These are phyloP conservation scores for Colletotrichum orchidophilum DNA, from an alignment of 2,329 filamentous ascomycete genomes.

Conservation along the genomic window DNA sequence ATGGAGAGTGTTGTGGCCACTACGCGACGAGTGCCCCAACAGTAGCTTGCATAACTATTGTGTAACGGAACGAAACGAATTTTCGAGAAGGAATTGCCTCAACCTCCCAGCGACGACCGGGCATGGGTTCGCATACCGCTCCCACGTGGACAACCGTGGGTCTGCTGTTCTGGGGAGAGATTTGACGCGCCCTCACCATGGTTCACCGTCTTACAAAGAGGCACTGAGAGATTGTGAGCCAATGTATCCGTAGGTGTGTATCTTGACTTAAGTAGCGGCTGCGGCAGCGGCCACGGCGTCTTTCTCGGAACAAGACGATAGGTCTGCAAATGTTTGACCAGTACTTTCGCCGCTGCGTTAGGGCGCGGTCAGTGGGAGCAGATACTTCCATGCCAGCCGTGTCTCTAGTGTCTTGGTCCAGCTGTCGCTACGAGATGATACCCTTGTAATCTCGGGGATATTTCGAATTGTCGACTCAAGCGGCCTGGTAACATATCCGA, in stretches of 20 bases:
- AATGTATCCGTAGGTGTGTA: background rate
- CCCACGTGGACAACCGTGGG: constrained; percentile 30
- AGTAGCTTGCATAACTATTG: background rate
- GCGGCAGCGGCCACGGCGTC: constrained; percentile 9
- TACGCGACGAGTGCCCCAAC: background rate
- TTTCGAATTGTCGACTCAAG: constrained; percentile 33
- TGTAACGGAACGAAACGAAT: constrained; percentile 2
- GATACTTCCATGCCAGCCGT: constrained; percentile 11
- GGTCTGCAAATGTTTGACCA: constrained; percentile 19
- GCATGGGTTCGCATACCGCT: constrained; percentile 32
- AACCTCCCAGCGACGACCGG: constrained; percentile 15
- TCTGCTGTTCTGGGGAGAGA: constrained; percentile 28
- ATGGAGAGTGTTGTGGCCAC: background rate
- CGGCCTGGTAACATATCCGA: constrained; percentile 5
- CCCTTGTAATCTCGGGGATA: constrained; percentile 32
- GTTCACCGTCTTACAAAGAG: constrained; percentile 10
- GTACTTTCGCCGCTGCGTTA: constrained; percentile 16
- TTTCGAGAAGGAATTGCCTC: constrained; percentile 31
- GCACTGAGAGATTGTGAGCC: background rate
- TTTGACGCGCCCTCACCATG: constrained; percentile 21
- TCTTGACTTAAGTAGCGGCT: background rate
- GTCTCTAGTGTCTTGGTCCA: background rate
- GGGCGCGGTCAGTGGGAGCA: constrained; percentile 4
- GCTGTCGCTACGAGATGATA: background rate
- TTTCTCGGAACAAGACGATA: constrained; percentile 17